Conservation (phyloP, 305 asterid species). For the Solanum hybrid region DNA sequence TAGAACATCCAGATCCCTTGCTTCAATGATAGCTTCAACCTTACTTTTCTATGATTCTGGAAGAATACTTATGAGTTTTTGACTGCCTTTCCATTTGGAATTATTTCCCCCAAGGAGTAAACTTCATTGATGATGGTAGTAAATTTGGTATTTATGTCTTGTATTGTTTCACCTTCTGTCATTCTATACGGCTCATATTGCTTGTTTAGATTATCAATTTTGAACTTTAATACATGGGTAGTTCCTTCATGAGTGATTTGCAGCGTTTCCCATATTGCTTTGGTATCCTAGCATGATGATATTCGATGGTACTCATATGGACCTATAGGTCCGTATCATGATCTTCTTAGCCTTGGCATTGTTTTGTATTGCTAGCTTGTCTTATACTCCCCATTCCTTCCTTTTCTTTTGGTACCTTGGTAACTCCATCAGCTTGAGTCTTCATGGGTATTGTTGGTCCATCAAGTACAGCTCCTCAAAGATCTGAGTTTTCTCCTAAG, state of each 20-base stretch:
- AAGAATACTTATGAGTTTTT: not conserved
- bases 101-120: not conserved
- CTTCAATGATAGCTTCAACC: not conserved
- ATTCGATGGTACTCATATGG: not conserved
- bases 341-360: not conserved
- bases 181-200: not conserved
- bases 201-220: not conserved
- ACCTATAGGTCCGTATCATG: not conserved
- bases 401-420: not conserved
- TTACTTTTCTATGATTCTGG: not conserved
- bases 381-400: not conserved
- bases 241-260: not conserved
- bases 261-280: not conserved
- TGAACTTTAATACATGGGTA: not conserved
- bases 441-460: not conserved
- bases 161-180: not conserved
- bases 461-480: not conserved
- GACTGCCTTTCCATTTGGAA: not conserved
- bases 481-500: not conserved
- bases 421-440: not conserved
- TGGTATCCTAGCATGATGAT: not conserved
- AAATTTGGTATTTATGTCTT: not conserved
- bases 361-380: not conserved
- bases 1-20: not conserved
- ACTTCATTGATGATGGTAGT: not conserved